phyloP scores from a whole-genome alignment of 2,329 filamentous ascomycete genomes.

The Arthroderma uncinatum region DNA sequence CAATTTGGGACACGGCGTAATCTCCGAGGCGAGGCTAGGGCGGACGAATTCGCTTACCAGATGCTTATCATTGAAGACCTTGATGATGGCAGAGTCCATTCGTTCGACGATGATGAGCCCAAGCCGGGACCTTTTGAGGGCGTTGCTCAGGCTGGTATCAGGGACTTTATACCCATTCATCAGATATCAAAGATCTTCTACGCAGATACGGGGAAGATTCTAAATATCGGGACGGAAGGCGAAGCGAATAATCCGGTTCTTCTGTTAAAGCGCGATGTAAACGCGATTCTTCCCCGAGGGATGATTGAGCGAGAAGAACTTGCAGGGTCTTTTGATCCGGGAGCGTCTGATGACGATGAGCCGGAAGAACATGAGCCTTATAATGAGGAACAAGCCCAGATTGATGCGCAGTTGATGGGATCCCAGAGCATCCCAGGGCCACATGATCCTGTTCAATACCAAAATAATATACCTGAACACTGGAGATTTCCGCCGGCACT shows the following conservation, averaged over 20 bases:
- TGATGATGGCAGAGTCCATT: slow-evolving; percentile 58
- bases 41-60: slow-evolving; percentile 65
- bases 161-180: slow-evolving; percentile 57
- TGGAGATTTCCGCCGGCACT: slow-evolving; percentile 62
- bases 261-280: slow-evolving; percentile 59
- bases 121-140: slow-evolving; percentile 51
- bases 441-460: slow-evolving; percentile 11
- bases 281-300: slow-evolving; percentile 50
- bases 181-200: slow-evolving; percentile 87
- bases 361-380: slow-evolving; percentile 24
- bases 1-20: slow-evolving; percentile 12
- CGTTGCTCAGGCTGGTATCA: slow-evolving; percentile 50
- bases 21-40: slow-evolving; percentile 33
- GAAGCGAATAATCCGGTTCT: slow-evolving; percentile 63
- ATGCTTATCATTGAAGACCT: slow-evolving; percentile 74
- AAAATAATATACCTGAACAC: slow-evolving; percentile 25
- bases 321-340: slow-evolving; percentile 21
- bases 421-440: background rate
- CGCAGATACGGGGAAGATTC: slow-evolving; percentile 75
- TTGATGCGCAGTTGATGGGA: slow-evolving; percentile 18
- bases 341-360: slow-evolving; percentile 24
- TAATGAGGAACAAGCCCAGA: slow-evolving; percentile 33
- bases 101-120: slow-evolving; percentile 49
- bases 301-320: slow-evolving; percentile 43
- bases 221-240: slow-evolving; percentile 64